Evolutionary conservation across 192 early-diverging fungal species (phyloP).

Genomic region (Rhizoclosmatium sp.): DNA sequence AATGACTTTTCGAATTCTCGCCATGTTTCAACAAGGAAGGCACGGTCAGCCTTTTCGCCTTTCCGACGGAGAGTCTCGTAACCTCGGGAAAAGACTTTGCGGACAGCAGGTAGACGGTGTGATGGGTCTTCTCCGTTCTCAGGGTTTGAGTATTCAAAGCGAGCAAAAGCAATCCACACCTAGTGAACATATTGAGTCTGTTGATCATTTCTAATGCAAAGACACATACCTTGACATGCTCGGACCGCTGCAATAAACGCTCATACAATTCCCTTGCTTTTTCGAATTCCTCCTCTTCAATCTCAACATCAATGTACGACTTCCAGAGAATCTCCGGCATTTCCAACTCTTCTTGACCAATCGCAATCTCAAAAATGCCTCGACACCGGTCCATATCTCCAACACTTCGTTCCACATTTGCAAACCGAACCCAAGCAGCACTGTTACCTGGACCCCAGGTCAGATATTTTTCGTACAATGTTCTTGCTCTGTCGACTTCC

Average conservation of each 20-base stretch:
- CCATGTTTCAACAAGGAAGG: constrained; percentile 92
- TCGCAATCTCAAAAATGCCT: constrained; percentile 92
- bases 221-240: constrained; percentile 88
- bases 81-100: constrained; percentile 78
- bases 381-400: constrained; percentile 85
- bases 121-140: constrained; percentile 58
- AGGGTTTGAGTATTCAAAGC: constrained; percentile 80
- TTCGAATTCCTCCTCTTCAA: constrained; percentile 79
- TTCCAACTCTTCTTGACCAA: constrained; percentile 88
- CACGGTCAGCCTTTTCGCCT: constrained; percentile 84
- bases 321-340: constrained; percentile 99
- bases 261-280: constrained; percentile 84
- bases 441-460: constrained; percentile 88
- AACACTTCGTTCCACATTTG: constrained; percentile 85
- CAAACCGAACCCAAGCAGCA: constrained; percentile 96
- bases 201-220: neutral
- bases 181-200: neutral
- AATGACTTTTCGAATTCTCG: constrained; percentile 79
- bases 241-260: constrained; percentile 83
- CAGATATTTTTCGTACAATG: constrained; percentile 89
- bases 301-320: constrained; percentile 96
- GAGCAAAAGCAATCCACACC: constrained; percentile 92
- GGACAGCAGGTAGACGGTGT: constrained; percentile 61
- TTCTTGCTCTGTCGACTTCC: constrained; percentile 93
- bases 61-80: constrained; percentile 74